Evolutionary conservation across 441 rosid genomes (phyloP).

Genomic region (Gossypium lobatum): DNA sequence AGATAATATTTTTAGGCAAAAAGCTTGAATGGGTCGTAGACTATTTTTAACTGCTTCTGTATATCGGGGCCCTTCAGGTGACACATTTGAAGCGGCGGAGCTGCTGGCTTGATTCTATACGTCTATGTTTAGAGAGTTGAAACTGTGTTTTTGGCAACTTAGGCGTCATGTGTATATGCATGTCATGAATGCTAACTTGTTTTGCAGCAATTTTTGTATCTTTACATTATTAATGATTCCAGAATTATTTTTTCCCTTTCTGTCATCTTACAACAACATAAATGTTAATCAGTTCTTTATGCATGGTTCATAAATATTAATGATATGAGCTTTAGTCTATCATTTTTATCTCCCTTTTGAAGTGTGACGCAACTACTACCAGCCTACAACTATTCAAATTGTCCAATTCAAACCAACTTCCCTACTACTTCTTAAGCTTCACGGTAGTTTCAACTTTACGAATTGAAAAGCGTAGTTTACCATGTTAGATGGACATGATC

Average conservation of each 20-base stretch:
- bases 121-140: background rate
- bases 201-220: background rate
- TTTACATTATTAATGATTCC: background rate
- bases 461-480: too few relatives aligned
- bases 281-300: background rate
- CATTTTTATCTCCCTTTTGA: too few relatives aligned
- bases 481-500: too few relatives aligned
- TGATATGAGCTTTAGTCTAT: too few relatives aligned
- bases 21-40: background rate
- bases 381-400: too few relatives aligned
- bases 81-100: conserved; percentile 3
- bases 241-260: background rate
- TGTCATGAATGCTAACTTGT: background rate
- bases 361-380: too few relatives aligned
- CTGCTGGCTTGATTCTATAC: background rate
- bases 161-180: background rate
- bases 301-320: background rate
- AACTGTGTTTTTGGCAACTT: background rate
- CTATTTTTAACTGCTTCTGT: background rate
- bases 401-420: too few relatives aligned
- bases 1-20: background rate
- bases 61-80: background rate
- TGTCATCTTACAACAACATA: background rate
- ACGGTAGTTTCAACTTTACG: too few relatives aligned
- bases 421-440: too few relatives aligned